Conservation (phyloP, 225 moss, liverwort and hornwort genomes). For the Thuidium tamariscinum region DNA sequence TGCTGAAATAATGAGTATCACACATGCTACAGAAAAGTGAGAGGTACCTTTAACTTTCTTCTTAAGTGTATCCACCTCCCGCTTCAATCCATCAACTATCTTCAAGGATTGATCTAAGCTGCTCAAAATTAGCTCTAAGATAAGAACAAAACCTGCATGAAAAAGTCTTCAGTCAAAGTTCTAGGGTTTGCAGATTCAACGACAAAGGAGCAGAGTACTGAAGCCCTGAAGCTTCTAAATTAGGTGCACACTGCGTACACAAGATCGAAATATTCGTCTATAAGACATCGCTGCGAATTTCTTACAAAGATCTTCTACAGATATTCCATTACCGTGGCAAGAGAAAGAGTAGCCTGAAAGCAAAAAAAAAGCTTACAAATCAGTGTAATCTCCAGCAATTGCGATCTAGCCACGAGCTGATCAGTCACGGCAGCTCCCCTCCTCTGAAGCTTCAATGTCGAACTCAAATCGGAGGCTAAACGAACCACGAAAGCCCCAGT, state of each 20-base stretch:
- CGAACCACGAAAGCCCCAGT: conserved; percentile 43
- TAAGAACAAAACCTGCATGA: conserved; percentile 54
- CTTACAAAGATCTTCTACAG: background rate
- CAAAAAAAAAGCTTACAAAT: conserved; percentile 20
- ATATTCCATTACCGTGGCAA: background rate
- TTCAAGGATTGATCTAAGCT: conserved; percentile 45
- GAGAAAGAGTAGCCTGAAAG: background rate
- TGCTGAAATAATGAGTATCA: background rate
- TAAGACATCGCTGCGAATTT: background rate
- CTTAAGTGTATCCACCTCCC: conserved; percentile 40
- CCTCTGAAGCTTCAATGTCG: conserved; percentile 1
- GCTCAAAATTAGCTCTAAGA: conserved; percentile 47
- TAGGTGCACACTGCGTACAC: background rate
- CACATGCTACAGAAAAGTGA: background rate
- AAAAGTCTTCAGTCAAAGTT: background rate
- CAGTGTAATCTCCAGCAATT: conserved; percentile 52
- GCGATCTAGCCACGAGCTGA: conserved; percentile 4
- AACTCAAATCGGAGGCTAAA: conserved; percentile 44
- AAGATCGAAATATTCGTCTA: background rate
- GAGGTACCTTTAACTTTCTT: conserved; percentile 38
- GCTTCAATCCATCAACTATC: conserved; percentile 25
- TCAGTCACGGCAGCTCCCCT: conserved; percentile 11
- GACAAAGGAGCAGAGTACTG: background rate
- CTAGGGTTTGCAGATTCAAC: background rate
- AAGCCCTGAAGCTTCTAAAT: background rate